phyloP scores from a whole-genome alignment of 73 alveolate genomes.

The Paramecium sonneborni region DNA sequence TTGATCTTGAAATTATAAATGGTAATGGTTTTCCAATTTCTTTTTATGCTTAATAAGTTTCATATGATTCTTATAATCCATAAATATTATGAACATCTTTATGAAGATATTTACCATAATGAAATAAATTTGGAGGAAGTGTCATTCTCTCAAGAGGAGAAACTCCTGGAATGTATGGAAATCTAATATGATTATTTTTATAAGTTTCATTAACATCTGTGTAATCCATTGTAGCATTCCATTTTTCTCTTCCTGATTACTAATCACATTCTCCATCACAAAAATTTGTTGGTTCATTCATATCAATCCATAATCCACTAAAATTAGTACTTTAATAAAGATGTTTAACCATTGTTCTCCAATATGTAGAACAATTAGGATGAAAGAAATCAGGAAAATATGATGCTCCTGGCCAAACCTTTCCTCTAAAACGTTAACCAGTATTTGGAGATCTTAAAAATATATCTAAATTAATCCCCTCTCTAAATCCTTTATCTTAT shows the following conservation, averaged over 20 bases:
- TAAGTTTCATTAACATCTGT: background rate
- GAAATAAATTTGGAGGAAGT: conserved; percentile 54
- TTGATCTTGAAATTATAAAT: conserved; percentile 82
- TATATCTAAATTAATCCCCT: conserved; percentile 61
- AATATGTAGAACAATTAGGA: conserved; percentile 78
- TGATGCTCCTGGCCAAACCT: conserved; percentile 84
- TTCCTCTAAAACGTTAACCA: conserved; percentile 67
- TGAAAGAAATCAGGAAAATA: conserved; percentile 82
- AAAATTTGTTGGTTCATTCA: conserved; percentile 83
- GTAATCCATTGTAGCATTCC: conserved; percentile 25
- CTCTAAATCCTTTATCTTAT: conserved; percentile 37
- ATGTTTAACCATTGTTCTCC: conserved; percentile 75
- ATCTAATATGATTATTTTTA: background rate
- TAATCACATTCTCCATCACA: conserved; percentile 55
- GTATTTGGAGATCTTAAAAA: conserved; percentile 57
- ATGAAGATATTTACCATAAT: conserved; percentile 58
- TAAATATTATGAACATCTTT: conserved; percentile 67
- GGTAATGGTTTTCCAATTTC: conserved; percentile 72
- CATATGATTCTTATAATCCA: conserved; percentile 54
- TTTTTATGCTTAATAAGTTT: conserved; percentile 37
- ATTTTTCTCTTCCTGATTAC: background rate
- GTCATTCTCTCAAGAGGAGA: conserved; percentile 26
- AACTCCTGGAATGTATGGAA: conserved; percentile 16
- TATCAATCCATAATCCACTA: conserved; percentile 88
- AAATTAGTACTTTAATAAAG: conserved; percentile 73